Conservation (phyloP, 2,329 filamentous ascomycete genomes). For the Lecanicillium sp. region DNA sequence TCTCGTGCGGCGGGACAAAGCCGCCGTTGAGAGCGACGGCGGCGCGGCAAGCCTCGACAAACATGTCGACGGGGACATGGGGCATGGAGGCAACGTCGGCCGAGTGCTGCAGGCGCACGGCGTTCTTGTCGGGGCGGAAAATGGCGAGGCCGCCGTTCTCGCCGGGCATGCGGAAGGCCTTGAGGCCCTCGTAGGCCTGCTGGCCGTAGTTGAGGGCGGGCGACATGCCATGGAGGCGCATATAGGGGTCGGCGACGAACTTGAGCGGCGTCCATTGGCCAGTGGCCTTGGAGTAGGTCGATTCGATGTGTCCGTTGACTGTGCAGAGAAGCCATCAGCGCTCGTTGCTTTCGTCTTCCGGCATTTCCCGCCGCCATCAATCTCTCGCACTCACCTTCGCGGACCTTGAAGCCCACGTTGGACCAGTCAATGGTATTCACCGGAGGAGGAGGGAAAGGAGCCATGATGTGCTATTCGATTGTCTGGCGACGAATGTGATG, state of each 20-base stretch:
- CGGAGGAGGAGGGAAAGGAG: constrained; percentile 66
- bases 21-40: constrained; percentile 85
- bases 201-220: constrained; percentile 95
- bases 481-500: background rate
- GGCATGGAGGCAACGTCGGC: constrained; percentile 80
- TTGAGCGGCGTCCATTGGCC: constrained; percentile 69
- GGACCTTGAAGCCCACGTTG: constrained; percentile 86
- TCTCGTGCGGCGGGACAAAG: constrained; percentile 83
- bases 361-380: no score
- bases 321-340: background rate
- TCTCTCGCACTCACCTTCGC: constrained; percentile 58
- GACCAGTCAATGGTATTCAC: constrained; percentile 85
- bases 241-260: constrained; percentile 76
- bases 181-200: constrained; percentile 97
- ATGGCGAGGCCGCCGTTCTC: constrained; percentile 61
- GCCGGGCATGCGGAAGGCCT: constrained; percentile 77
- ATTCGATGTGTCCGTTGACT: constrained; percentile 95
- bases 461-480: constrained; percentile 25
- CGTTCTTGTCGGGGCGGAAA: constrained; percentile 85
- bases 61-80: constrained; percentile 66
- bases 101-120: constrained; percentile 74
- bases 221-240: constrained; percentile 90
- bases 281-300: constrained; percentile 67
- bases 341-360: background rate
- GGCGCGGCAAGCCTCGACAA: constrained; percentile 67